phyloP scores from a whole-genome alignment of 2,329 filamentous ascomycete species.

The Ceratocystiopsis brevicomis region DNA sequence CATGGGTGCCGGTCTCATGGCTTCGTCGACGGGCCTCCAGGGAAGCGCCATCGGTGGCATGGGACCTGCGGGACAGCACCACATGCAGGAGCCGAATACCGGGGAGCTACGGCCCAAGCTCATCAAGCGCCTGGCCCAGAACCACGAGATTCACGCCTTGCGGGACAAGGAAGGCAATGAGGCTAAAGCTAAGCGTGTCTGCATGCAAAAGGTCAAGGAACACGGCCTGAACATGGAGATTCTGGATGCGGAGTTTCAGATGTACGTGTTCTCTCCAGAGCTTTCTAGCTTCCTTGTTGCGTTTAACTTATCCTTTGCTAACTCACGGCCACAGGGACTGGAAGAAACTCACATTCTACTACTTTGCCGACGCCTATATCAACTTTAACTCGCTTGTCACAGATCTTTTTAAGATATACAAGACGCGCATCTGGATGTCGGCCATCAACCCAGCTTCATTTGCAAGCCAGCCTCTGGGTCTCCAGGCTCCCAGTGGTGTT shows the following conservation, averaged over 20 bases:
- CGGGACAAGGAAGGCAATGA: constrained; percentile 95
- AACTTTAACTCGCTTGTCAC: constrained; percentile 97
- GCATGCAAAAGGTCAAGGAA: constrained; percentile 90
- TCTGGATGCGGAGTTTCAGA: constrained; percentile 93
- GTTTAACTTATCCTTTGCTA: constrained; percentile 1
- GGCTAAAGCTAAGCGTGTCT: constrained; percentile 90
- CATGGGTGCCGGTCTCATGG: constrained; percentile 41
- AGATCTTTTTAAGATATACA: constrained; percentile 97
- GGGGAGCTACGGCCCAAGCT: constrained; percentile 84
- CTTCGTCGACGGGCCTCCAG: constrained; percentile 42
- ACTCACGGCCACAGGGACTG: constrained; percentile 52
- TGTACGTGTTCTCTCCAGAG: constrained; percentile 35
- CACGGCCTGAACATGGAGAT: constrained; percentile 93
- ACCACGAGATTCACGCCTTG: constrained; percentile 73
- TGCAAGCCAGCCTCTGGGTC: constrained; percentile 54
- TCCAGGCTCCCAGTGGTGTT: constrained; percentile 49
- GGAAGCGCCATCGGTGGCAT: constrained; percentile 60
- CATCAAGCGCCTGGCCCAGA: constrained; percentile 85
- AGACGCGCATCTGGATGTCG: constrained; percentile 98
- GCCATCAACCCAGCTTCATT: constrained; percentile 97
- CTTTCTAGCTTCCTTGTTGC: no score
- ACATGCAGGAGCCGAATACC: constrained; percentile 49
- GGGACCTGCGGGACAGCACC: constrained; percentile 55
- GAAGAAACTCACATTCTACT: constrained; percentile 98
- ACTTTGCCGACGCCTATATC: constrained; percentile 94